Percentiles rank a stretch among this genome's conserved stretches.
phyloP scores from a whole-genome alignment of 371 early-diverging fungal genomes.

The Nematocida displodere region DNA sequence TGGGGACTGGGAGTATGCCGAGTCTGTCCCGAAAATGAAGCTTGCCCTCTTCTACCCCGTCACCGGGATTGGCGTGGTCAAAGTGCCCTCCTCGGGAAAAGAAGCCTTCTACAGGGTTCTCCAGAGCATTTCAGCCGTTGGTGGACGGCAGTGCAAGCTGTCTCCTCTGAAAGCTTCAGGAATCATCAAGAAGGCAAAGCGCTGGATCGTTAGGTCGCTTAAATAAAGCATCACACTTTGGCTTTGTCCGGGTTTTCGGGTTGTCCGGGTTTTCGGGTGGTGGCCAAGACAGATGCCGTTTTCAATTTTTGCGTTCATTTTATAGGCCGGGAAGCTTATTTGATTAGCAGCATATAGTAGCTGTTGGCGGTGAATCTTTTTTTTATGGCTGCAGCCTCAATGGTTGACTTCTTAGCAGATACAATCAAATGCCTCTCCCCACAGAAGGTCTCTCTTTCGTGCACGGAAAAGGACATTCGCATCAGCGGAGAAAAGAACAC shows the following conservation, averaged over 20 bases:
- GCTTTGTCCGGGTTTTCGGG: no score
- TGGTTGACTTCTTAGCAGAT: not conserved
- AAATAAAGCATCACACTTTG: no score
- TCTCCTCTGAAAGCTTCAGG: not conserved
- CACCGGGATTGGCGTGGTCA: not conserved
- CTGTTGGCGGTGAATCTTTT: not conserved
- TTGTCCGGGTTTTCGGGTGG: no score
- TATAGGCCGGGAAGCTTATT: no score
- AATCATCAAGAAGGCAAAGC: constrained; percentile 35
- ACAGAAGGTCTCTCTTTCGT: not conserved
- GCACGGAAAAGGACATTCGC: not conserved
- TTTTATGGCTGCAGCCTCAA: constrained; percentile 16
- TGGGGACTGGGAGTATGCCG: constrained; percentile 31
- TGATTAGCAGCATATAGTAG: no score
- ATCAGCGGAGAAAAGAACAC: constrained; percentile 1
- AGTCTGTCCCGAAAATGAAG: constrained; percentile 18
- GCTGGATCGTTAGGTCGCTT: constrained; percentile 14
- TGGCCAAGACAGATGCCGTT: not conserved
- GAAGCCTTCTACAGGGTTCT: not conserved
- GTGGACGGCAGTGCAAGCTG: not conserved
- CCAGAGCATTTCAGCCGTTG: not conserved
- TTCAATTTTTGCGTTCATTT: no score
- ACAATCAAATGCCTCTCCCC: constrained; percentile 21
- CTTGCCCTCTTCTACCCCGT: constrained; percentile 21
- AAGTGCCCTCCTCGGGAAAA: constrained; percentile 8